Evolutionary conservation across 768 basidiomycete genomes (phyloP).

Genomic region (Mycena rebaudengoi): DNA sequence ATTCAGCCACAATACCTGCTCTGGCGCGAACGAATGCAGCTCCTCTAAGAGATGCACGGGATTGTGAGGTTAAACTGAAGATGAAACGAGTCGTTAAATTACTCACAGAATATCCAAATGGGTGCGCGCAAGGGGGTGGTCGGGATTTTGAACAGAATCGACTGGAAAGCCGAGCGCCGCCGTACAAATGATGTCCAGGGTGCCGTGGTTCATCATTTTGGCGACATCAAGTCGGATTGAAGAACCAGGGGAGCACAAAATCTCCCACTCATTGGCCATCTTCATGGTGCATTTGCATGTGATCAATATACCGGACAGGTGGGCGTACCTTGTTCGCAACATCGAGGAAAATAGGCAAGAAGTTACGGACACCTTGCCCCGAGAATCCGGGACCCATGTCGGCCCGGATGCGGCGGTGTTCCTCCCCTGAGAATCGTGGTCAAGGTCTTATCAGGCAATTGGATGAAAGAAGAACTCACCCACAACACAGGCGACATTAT

Average conservation of each 20-base stretch:
- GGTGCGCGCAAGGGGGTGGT: constrained; percentile 3
- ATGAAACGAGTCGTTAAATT: constrained; percentile 11
- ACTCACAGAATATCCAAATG: constrained; percentile 14
- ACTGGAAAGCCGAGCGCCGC: constrained; percentile 7
- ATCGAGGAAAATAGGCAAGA: constrained; percentile 3
- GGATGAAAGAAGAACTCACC: neutral
- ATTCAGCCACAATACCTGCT: constrained; percentile 9
- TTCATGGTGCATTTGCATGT: neutral
- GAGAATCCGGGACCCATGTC: constrained; percentile 5
- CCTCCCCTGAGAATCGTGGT: neutral
- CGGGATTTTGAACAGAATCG: constrained; percentile 10
- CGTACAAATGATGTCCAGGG: constrained; percentile 6
- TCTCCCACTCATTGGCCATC: constrained; percentile 7
- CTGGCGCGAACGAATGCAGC: constrained; percentile 8
- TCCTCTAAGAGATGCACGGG: constrained; percentile 7
- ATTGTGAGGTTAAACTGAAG: constrained; percentile 2
- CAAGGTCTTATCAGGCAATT: neutral
- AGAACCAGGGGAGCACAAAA: constrained; percentile 6
- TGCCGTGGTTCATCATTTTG: neutral
- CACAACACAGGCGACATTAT: neutral
- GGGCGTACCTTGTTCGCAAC: constrained; percentile 6
- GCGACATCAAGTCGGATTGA: constrained; percentile 2
- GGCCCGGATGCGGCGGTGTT: constrained; percentile 5
- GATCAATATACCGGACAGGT: neutral
- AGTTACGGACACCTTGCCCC: neutral